Base-by-base conservation (phyloP, 768 basidiomycete species). In the Boletus pseudopeckii region DNA sequence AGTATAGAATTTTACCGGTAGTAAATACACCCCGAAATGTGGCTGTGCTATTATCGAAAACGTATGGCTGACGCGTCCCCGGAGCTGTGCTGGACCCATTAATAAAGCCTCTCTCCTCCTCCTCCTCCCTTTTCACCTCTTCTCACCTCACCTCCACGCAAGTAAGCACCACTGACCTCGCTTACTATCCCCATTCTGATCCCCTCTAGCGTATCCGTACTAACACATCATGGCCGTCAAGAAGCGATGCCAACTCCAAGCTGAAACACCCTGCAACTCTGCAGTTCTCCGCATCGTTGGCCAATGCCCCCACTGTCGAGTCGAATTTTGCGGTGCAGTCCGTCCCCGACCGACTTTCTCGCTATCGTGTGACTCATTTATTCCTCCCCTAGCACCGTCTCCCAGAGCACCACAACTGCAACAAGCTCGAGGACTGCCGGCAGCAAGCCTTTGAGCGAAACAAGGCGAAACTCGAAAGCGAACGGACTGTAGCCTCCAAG, bases 401-500 rank as follows among this genome's bases (percentile, higher is more conserved):
- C 58, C 91, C 92, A 7, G 92, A 94, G 68, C 89, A 90, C 62
- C 92, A 95, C 70, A 79, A 80, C 51, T 95, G 92, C 75, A 80
- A 82, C 60, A 87, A 92, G 56, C 75, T 95, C 57, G 85, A 89
- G 67, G 85, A 85, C 70, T 94, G 92, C 74, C 77, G 86, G 58
- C 87, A 91, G 70, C 86, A 90, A 71, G 92, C 92, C 18, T 94
- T 92, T 67, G 84, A 91, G 60, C 80, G 82, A 65, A 93, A 94
- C 78, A 92, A 93, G 82, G 79, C 75, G 48, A 90, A 90, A 74
- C 75, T 94, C 53, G 91, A 92, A 79, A 84, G 85, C 62, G 92
- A 94, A 73, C 84, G 88, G 72, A 94, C 92, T 18, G 86, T 90
- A 34, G 85, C 86, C 33, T 76, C 88, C 67, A 93, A 92, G 85